Conservation (phyloP, 306 rosid species). For the Quercus variabilis region DNA sequence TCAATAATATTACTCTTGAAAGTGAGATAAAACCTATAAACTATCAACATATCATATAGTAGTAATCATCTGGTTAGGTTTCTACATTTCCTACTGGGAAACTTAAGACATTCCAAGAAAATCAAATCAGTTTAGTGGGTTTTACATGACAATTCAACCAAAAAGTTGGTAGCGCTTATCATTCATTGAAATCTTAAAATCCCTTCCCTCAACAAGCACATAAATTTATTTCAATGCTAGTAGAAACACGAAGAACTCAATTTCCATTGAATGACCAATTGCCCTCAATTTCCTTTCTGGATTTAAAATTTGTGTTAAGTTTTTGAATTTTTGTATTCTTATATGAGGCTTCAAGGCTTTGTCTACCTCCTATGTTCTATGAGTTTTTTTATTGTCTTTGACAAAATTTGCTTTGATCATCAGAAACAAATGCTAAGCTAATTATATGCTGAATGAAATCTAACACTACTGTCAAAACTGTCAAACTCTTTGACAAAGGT, state of each 20-base stretch:
- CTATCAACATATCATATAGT: neutral
- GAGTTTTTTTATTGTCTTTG: neutral
- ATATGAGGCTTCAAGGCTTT: neutral
- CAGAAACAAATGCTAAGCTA: neutral
- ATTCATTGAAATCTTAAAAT: neutral
- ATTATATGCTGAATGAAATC: neutral
- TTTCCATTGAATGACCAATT: neutral
- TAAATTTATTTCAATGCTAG: neutral
- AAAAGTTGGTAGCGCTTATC: neutral
- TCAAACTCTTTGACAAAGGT: neutral
- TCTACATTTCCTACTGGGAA: neutral
- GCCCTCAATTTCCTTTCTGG: neutral
- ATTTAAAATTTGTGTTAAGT: neutral
- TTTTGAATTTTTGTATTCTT: neutral
- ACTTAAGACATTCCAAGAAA: neutral
- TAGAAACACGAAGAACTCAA: neutral
- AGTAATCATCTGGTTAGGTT: neutral
- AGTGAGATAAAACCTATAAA: neutral
- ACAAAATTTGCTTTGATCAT: neutral
- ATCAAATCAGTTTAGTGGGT: neutral
- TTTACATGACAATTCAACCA: neutral
- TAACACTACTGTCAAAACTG: neutral
- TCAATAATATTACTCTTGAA: neutral
- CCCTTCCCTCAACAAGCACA: neutral
- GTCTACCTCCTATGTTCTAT: neutral